phyloP scores from a whole-genome alignment of 257 asterid genomes.

The Nicotiana benthamiana region DNA sequence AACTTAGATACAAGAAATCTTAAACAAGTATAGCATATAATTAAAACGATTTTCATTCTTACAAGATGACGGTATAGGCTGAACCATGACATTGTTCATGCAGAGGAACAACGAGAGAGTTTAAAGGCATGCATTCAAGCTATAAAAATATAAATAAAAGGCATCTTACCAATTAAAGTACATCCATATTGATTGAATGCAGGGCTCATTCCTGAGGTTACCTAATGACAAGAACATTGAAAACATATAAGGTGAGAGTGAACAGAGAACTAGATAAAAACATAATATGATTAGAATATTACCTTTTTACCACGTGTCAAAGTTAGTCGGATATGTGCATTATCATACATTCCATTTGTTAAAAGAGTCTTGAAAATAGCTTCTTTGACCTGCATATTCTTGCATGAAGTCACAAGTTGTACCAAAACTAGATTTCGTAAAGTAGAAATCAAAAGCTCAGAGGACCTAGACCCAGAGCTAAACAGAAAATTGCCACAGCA shows the following conservation, averaged over 20 bases:
- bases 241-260: background rate
- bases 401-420: background rate
- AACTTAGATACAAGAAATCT: background rate
- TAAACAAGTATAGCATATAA: background rate
- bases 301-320: constrained; percentile 97
- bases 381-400: constrained; percentile 67
- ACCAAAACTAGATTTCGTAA: background rate
- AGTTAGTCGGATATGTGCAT: constrained; percentile 76
- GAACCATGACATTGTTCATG: background rate
- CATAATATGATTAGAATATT: background rate
- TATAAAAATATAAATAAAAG: background rate
- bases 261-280: background rate
- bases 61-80: background rate
- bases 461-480: background rate
- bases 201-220: constrained; percentile 94
- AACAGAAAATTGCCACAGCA: constrained; percentile 1
- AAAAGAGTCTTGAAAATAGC: constrained; percentile 80
- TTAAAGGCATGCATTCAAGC: background rate
- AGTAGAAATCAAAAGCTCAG: background rate
- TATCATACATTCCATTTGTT: constrained; percentile 74
- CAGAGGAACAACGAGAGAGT: background rate
- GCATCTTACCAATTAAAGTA: constrained; percentile 57
- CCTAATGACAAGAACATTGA: constrained; percentile 31
- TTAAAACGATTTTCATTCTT: background rate
- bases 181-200: constrained; percentile 73